Conservation (phyloP, 129 eudicot species). For the Artemisia annua region DNA sequence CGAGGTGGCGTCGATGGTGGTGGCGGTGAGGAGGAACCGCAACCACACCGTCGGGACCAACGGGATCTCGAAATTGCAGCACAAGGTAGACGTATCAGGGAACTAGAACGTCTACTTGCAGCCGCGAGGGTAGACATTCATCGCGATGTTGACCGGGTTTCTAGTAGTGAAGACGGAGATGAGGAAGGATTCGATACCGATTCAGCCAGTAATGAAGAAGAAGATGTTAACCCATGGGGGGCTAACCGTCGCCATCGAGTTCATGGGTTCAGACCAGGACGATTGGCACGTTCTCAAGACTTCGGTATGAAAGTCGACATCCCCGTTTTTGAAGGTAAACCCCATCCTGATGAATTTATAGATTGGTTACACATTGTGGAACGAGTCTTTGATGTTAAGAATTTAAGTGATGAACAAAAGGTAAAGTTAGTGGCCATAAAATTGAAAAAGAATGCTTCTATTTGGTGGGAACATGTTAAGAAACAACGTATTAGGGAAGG, state of each 20-base stretch:
- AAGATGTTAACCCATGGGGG: not conserved
- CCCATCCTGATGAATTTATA: not conserved
- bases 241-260: not conserved
- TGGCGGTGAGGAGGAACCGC: no score
- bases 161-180: not conserved
- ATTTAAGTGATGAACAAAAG: not conserved
- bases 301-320: no score
- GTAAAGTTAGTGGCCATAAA: not conserved
- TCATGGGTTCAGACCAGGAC: not conserved
- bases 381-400: not conserved
- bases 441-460: not conserved
- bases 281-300: not conserved
- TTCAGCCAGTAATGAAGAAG: not conserved
- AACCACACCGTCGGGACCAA: no score
- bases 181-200: not conserved
- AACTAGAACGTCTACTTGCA: no score
- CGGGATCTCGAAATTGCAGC: no score
- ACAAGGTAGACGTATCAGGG: no score
- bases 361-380: not conserved
- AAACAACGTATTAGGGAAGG: not conserved
- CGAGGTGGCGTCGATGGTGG: no score
- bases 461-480: not conserved
- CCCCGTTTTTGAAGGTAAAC: not conserved
- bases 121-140: no score
- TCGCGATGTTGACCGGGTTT: no score